Base-by-base conservation (phyloP, 768 basidiomycete species). In the Russula ochroleuca region DNA sequence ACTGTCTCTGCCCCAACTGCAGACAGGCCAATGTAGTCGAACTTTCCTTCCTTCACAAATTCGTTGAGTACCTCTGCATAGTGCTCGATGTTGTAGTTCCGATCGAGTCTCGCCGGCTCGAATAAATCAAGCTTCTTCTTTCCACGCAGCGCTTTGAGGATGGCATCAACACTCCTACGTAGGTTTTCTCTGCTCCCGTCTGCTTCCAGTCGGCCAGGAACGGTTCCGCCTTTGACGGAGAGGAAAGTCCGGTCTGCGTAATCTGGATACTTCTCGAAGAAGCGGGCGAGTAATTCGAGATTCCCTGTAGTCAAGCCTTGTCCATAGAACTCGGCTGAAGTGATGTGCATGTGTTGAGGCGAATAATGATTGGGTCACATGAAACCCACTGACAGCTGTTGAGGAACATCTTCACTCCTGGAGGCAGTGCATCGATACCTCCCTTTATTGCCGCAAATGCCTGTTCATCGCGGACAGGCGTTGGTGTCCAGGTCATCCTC, bases 381-480 rank as follows among this genome's bases (percentile, higher is more conserved):
- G 23, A 10, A 25, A 25, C 2, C 14, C 35, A 67, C 74, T n/a
- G 67, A 78, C 83, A 80, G 68, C 77, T 79, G 69, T 84, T 84
- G 66, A 85, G 65, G 53, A 83, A 67, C 70, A 81, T 78, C 69
- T 83, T 83, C 40, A 72, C 73, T 19, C 78, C 81, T 0, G 74
- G 66, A 0, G 79, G 79, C 37, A 80, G 69, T 0, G 75, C 72
- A 43, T 79, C 75, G 59, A 82, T 69, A 7, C 78, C 79, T 9
- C 78, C 79, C 70, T 82, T 83, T 75, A 89, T 85, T 3, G 83
- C 76, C 28, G 80, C 82, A 65, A 89, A 87, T 14, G 81, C 81
- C 43, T 83, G 77, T 61, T 84, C 84, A 59, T 88, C 85, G 1
- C 81, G 73, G 38, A 79, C 73, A 9, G 78, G 76, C 21, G 69